A percentile compares a stretch with the other conserved stretches of the same genome.
phyloP scores from a whole-genome alignment of 345 rosid species.

The Brassica incana region DNA sequence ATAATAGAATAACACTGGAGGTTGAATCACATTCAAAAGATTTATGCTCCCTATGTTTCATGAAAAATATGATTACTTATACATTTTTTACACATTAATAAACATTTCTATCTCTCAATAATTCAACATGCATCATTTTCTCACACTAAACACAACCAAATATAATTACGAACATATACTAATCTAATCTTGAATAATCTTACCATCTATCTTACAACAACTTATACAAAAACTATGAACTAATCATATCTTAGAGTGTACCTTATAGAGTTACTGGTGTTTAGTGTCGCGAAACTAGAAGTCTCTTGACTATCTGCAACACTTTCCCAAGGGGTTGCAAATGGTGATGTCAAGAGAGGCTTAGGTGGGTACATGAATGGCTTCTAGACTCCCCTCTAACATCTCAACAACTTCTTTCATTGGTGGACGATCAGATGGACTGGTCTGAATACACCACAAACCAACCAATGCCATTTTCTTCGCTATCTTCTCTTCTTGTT shows the following conservation, averaged over 20 bases:
- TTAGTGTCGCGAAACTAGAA: not conserved
- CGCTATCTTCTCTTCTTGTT: conserved; percentile 26
- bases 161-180: not conserved
- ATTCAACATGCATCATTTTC: not conserved
- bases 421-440: conserved; percentile 36
- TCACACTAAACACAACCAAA: not conserved
- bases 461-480: conserved; percentile 37
- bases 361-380: conserved; percentile 34
- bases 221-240: not conserved
- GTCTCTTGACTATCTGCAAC: not conserved
- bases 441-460: conserved; percentile 19
- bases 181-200: not conserved
- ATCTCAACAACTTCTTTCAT: conserved; percentile 38
- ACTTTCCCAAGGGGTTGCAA: not conserved
- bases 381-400: conserved; percentile 37
- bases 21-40: not conserved
- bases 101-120: not conserved
- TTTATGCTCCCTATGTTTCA: not conserved
- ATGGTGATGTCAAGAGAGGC: conserved; percentile 28
- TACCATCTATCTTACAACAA: not conserved
- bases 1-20: conserved; percentile 24
- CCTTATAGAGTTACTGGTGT: not conserved
- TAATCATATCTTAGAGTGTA: too few relatives aligned
- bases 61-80: not conserved
- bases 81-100: not conserved